phyloP scores from a whole-genome alignment of 768 basidiomycete genomes.

The Lactarius akahatsu region DNA sequence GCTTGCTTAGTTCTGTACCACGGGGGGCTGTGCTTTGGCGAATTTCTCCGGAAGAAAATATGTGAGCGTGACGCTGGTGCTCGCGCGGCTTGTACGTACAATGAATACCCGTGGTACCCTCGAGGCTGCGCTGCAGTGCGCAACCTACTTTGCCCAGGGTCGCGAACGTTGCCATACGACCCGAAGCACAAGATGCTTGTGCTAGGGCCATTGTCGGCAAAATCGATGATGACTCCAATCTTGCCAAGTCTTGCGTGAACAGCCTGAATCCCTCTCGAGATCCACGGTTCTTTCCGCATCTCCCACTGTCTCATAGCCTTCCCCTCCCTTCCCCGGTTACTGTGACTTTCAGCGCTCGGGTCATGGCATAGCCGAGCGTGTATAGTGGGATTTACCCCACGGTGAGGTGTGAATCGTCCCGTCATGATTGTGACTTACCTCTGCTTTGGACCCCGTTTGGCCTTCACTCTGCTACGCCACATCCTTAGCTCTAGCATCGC shows the following conservation, averaged over 20 bases:
- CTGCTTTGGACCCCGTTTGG: not conserved
- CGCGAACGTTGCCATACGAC: not conserved
- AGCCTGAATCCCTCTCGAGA: not conserved
- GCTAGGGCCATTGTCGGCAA: not conserved
- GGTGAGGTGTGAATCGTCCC: not conserved
- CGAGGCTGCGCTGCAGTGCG: not conserved
- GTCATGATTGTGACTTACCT: not conserved
- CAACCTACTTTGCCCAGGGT: not conserved
- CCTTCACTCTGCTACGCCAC: not conserved
- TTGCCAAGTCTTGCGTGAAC: not conserved
- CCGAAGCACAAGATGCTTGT: not conserved
- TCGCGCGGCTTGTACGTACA: constrained; percentile 2
- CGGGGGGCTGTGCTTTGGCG: not conserved
- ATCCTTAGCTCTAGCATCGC: not conserved
- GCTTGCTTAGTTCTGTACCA: not conserved
- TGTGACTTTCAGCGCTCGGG: not conserved
- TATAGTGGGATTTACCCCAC: not conserved
- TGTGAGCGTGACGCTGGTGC: not conserved
- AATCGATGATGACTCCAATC: not conserved
- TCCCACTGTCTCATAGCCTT: not conserved
- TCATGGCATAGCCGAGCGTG: not conserved
- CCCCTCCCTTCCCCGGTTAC: not conserved
- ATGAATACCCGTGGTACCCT: not conserved
- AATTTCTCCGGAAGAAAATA: not conserved
- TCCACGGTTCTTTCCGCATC: not conserved